Evolutionary conservation across 2,329 filamentous ascomycete species (phyloP).

Genomic region (Fusarium oxysporum): DNA sequence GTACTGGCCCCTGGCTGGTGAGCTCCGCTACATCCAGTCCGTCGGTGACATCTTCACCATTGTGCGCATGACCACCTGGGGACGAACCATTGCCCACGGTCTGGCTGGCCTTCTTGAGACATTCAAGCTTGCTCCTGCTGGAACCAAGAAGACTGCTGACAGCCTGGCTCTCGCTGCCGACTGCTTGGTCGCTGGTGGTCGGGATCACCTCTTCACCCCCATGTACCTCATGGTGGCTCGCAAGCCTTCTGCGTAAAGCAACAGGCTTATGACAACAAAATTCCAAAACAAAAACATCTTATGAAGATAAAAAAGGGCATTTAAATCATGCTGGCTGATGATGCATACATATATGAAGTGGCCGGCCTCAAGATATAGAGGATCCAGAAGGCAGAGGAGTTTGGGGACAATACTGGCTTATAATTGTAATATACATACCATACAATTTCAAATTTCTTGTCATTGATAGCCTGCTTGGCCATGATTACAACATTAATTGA

Average conservation of each 20-base stretch:
- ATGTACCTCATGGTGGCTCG: conserved; percentile 98
- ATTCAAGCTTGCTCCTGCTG: conserved; percentile 78
- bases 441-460: conserved; percentile 22
- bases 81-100: conserved; percentile 78
- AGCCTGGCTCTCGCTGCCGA: conserved; percentile 85
- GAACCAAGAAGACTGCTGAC: conserved; percentile 95
- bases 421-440: conserved; percentile 47
- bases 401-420: conserved; percentile 42
- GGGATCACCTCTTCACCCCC: conserved; percentile 93
- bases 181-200: conserved; percentile 85
- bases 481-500: background rate
- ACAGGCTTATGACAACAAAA: conserved; percentile 11
- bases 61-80: conserved; percentile 88
- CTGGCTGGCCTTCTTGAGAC: conserved; percentile 82
- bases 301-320: conserved; percentile 27
- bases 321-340: conserved; percentile 26
- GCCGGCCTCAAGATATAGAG: conserved; percentile 30
- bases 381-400: conserved; percentile 35
- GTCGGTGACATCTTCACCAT: conserved; percentile 85
- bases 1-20: conserved; percentile 93
- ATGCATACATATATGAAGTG: conserved; percentile 40
- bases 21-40: conserved; percentile 85
- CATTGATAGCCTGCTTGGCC: background rate
- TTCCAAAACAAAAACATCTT: conserved; percentile 23
- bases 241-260: conserved; percentile 69